These are phyloP conservation scores for Cucurbita argyrosperma DNA, from an alignment of 306 rosid genomes.

Conservation along the genomic window DNA sequence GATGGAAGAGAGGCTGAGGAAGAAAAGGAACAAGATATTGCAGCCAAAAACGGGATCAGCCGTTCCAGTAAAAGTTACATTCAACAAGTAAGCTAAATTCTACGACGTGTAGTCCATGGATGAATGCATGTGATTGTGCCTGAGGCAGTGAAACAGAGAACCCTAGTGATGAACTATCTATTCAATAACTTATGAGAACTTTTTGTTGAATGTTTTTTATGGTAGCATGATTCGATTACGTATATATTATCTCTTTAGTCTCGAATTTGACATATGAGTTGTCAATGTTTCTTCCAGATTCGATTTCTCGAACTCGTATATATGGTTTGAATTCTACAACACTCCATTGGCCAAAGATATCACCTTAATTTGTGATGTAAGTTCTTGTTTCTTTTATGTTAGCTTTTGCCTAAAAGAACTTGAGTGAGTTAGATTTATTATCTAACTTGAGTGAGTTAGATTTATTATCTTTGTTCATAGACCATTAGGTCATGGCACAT, in stretches of 20 bases:
- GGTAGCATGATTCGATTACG: not conserved
- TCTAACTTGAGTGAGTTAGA: conserved; percentile 9
- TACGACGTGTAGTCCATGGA: not conserved
- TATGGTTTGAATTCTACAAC: conserved; percentile 86
- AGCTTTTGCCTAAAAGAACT: not conserved
- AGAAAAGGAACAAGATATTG: conserved; percentile 67
- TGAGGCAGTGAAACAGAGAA: not conserved
- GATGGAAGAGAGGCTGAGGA: conserved; percentile 84
- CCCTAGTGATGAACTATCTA: not conserved
- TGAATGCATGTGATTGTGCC: not conserved
- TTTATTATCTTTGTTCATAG: conserved; percentile 29
- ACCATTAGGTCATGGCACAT: conserved; percentile 81
- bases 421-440: conserved; percentile 13
- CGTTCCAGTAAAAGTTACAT: conserved; percentile 47
- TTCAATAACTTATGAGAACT: not conserved
- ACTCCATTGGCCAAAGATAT: conserved; percentile 63
- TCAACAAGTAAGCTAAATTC: conserved; percentile 49
- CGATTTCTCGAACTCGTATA: conserved; percentile 64
- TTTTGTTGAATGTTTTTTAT: not conserved
- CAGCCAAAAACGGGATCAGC: conserved; percentile 81
- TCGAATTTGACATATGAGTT: not conserved
- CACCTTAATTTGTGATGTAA: conserved; percentile 64
- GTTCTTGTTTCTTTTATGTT: conserved; percentile 14
- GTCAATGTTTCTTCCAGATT: conserved; percentile 35
- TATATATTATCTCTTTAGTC: not conserved